phyloP scores from a whole-genome alignment of 441 rosid species.

The Gossypium trilobum region DNA sequence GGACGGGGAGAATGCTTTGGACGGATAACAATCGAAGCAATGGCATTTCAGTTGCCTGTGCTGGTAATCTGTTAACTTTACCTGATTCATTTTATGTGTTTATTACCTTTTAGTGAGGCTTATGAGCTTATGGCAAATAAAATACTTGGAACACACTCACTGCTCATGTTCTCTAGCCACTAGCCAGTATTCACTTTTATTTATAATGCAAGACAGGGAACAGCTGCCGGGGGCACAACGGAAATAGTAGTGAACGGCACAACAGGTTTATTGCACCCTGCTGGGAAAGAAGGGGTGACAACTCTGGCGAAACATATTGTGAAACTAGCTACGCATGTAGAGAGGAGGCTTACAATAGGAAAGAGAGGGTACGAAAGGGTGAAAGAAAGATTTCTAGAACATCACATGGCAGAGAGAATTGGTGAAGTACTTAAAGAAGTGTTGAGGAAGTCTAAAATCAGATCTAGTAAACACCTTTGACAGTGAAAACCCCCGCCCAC shows the following conservation, averaged over 20 bases:
- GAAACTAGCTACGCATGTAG: conserved; percentile 54
- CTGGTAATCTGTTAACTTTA: conserved; percentile 29
- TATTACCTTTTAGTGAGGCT: background rate
- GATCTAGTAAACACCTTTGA: background rate
- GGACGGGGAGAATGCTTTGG: conserved; percentile 67
- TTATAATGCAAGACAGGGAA: conserved; percentile 31
- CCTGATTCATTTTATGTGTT: background rate
- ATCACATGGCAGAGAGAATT: conserved; percentile 52
- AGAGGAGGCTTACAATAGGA: conserved; percentile 63
- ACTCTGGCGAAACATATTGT: conserved; percentile 53
- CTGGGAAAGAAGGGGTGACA: conserved; percentile 45
- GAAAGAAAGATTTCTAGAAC: conserved; percentile 47
- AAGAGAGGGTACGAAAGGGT: conserved; percentile 51
- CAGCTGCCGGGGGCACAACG: conserved; percentile 59
- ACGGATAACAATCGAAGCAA: conserved; percentile 62
- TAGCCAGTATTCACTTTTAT: background rate
- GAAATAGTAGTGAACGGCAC: conserved; percentile 58
- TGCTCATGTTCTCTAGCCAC: background rate
- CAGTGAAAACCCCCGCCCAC: background rate
- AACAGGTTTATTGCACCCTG: conserved; percentile 51
- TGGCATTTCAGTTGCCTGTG: conserved; percentile 60
- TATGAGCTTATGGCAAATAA: background rate
- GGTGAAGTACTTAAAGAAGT: conserved; percentile 45
- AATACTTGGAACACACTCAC: background rate
- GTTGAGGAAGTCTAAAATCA: conserved; percentile 28